Conservation (phyloP, 2,329 filamentous ascomycete genomes). For the Fusarium veterinarium region DNA sequence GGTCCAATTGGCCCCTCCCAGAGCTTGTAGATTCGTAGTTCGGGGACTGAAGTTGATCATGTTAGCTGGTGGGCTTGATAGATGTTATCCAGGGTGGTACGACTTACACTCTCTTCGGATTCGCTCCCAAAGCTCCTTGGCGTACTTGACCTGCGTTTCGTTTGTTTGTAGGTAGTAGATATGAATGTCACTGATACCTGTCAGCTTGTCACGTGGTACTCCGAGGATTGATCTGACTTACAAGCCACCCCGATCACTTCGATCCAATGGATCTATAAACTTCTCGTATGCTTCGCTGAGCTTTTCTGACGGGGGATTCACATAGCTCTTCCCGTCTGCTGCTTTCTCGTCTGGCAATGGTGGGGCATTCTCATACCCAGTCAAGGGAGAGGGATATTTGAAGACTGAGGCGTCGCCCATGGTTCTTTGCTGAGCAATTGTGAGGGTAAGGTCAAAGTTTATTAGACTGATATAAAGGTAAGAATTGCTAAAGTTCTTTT, state of each 20-base stretch:
- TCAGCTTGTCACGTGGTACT: neutral
- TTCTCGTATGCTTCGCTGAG: constrained; percentile 75
- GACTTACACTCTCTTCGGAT: constrained; percentile 80
- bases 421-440: no score
- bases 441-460: rapidly evolving
- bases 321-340: constrained; percentile 81
- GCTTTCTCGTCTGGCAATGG: constrained; percentile 68
- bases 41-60: constrained; percentile 67
- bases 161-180: constrained; percentile 82
- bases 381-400: constrained; percentile 60
- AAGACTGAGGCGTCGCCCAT: constrained; percentile 39
- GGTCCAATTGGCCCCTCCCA: constrained; percentile 84
- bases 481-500: rapidly evolving
- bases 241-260: constrained; percentile 77
- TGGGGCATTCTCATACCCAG: constrained; percentile 67
- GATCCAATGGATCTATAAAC: constrained; percentile 76
- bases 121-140: constrained; percentile 78
- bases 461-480: rapidly evolving
- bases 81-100: no score
- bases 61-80: no score
- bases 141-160: constrained; percentile 72
- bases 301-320: constrained; percentile 71
- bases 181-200: constrained; percentile 73
- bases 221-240: constrained; percentile 50
- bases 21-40: constrained; percentile 82